Conservation (phyloP, 2,329 filamentous ascomycete species). For the Cercospora nicotianae region DNA sequence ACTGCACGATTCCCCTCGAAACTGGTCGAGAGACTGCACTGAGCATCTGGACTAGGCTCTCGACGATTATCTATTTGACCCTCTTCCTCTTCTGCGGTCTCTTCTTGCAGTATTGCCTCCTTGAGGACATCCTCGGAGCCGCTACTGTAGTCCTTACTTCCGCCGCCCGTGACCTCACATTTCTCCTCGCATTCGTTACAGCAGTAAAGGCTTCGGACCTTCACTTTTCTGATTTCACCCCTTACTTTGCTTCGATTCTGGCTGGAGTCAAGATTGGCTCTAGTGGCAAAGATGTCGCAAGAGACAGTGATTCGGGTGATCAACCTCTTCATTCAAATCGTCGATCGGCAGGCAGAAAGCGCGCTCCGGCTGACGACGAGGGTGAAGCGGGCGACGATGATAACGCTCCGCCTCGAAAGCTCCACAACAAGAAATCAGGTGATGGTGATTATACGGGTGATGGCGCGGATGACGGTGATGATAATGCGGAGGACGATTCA, state of each 20-base stretch:
- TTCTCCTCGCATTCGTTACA: not conserved
- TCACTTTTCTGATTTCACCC: not conserved
- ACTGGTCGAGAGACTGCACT: not conserved
- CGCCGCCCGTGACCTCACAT: not conserved
- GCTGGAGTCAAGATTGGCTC: too few species aligned
- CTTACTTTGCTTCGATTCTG: too few species aligned
- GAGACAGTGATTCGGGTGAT: not conserved
- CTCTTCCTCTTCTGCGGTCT: not conserved
- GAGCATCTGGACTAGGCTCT: not conserved
- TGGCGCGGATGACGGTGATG: not conserved
- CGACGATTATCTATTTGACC: not conserved
- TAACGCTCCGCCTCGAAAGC: not conserved
- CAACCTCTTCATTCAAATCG: not conserved
- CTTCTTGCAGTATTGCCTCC: not conserved
- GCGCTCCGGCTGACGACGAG: not conserved
- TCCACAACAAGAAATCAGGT: not conserved
- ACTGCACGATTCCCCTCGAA: not conserved
- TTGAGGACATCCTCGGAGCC: not conserved
- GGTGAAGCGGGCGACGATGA: not conserved
- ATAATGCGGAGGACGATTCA: too few species aligned
- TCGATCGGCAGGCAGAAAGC: not conserved
- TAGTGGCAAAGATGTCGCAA: not conserved
- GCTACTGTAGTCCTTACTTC: too few species aligned
- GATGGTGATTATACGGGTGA: not conserved
- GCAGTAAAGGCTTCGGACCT: not conserved